Evolutionary conservation across 805 yeast species (phyloP), one percentile per base, ranked within the genome.

Genomic region (Candida xyloterini): DNA sequence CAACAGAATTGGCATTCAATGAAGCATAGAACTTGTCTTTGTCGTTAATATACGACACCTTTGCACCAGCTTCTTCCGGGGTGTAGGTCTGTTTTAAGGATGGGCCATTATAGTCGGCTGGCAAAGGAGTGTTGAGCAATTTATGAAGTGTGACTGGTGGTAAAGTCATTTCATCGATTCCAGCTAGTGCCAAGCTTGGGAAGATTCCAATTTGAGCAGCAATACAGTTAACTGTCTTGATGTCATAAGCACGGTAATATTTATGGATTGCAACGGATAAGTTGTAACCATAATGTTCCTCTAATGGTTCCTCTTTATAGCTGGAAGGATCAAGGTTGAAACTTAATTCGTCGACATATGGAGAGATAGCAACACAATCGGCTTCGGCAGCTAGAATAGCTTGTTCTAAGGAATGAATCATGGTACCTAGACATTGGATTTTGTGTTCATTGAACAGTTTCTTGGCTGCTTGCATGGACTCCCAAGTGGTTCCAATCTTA

Each of bases 321-420:
- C 40, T 14, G 7, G 56, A 43, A 15, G 61, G 57, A 30, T 61
- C 63, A 7, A 57, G 28, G 30, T 56, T 55, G 21, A 47, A 55
- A 23, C 47, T 45, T 24, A 60, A 42, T 7, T 51, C 49, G 43
- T 64, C 67, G 23, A 64, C 65, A 38, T 64, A 64, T 4, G 68
- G 62, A 3, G 66, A 57, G 27, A 64, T 59, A n/a, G 57, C 57
- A 11, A 40, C 47, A 42, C 67, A 63, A 11, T 59, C 59, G 8
- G 64, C 66, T 38, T 64, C 67, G 8, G 66, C 66, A 8, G 68
- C 66, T 14, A 60, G 40, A 16, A 64, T 53, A 9, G 65, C 69
- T 42, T 64, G 69, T 25, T 55, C 63, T 21, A 63, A 43, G 10
- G 64, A 53, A 39, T 60, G 66, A 16, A 62, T 55, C 47, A 64